These are phyloP conservation scores for Solanum habrochaites DNA, from an alignment of 257 asterid genomes.

Conservation along the genomic window DNA sequence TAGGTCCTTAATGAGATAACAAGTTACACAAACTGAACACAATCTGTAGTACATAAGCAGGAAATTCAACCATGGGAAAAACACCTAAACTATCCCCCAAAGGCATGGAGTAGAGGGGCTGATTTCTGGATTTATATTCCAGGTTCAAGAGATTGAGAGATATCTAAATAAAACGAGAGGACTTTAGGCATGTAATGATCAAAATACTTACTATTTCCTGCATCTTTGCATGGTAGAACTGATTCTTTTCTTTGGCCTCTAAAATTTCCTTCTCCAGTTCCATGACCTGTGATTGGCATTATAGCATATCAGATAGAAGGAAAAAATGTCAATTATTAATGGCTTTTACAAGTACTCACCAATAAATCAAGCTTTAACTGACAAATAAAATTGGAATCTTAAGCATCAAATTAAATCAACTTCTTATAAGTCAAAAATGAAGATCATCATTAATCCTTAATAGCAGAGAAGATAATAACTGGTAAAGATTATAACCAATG, in stretches of 20 bases:
- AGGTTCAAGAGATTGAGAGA: neutral
- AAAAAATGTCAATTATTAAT: neutral
- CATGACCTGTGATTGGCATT: conserved; percentile 47
- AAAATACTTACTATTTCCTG: conserved; percentile 84
- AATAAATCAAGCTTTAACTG: neutral
- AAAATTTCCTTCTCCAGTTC: conserved; percentile 91
- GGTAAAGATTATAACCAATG: neutral
- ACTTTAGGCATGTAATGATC: neutral
- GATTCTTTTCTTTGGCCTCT: conserved; percentile 83
- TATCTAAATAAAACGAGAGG: neutral
- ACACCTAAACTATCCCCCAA: neutral
- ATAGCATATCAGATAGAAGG: neutral
- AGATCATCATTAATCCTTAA: neutral
- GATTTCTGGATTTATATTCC: neutral
- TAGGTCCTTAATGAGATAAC: neutral
- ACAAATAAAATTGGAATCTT: neutral
- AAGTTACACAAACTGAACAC: neutral
- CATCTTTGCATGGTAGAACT: conserved; percentile 85
- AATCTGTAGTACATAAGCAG: neutral
- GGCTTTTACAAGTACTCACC: neutral
- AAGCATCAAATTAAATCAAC: neutral
- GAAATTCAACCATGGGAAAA: neutral
- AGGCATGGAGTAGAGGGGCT: neutral
- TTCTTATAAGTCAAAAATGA: neutral
- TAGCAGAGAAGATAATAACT: neutral